phyloP scores from a whole-genome alignment of 2,329 filamentous ascomycete genomes.

The Aspergillus sp. region DNA sequence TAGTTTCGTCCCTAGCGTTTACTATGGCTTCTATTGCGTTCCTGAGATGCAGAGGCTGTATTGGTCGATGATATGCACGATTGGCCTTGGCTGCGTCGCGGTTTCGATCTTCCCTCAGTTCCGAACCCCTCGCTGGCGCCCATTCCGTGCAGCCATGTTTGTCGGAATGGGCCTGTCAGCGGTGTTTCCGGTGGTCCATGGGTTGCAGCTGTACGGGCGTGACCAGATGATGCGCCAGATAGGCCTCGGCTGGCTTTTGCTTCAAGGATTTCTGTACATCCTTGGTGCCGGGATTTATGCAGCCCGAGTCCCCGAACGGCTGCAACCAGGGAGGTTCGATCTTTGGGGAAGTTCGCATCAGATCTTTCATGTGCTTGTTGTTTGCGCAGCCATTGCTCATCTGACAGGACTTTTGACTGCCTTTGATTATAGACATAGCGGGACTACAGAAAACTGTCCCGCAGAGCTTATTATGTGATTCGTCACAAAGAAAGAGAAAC shows the following conservation, averaged over 20 bases:
- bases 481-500: constrained; percentile 3
- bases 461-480: constrained; percentile 24
- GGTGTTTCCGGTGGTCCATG: constrained; percentile 81
- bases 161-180: constrained; percentile 83
- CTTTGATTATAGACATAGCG: constrained; percentile 81
- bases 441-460: constrained; percentile 58
- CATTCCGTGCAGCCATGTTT: constrained; percentile 88
- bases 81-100: constrained; percentile 75
- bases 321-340: constrained; percentile 78
- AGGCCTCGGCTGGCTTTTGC: constrained; percentile 76
- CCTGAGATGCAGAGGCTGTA: constrained; percentile 70
- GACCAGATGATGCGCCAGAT: constrained; percentile 71
- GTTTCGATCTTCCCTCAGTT: constrained; percentile 83
- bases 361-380: constrained; percentile 89
- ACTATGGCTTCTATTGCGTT: constrained; percentile 81
- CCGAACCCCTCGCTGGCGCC: constrained; percentile 79
- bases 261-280: constrained; percentile 84
- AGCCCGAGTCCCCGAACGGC: constrained; percentile 79
- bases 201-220: constrained; percentile 69
- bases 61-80: constrained; percentile 74
- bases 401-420: constrained; percentile 79
- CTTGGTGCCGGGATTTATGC: constrained; percentile 85
- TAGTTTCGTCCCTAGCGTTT: constrained; percentile 84
- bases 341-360: constrained; percentile 94
- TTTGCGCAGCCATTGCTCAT: constrained; percentile 81